Evolutionary conservation across 208 protist genomes (phyloP).

Genomic region (Acanthamoeba healyi): DNA sequence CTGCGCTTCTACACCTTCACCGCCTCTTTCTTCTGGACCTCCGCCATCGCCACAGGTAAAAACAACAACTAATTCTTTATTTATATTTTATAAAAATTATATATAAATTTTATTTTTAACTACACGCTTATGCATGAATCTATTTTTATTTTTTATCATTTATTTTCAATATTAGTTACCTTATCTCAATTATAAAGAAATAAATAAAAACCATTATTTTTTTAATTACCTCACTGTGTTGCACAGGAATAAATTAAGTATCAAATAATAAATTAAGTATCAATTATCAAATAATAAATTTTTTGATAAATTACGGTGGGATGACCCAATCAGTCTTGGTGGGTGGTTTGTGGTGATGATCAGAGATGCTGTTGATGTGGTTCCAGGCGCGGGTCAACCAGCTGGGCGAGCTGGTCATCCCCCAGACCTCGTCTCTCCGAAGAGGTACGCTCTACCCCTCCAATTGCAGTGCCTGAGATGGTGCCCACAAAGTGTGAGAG

Average conservation of each 20-base stretch:
- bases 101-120: background rate
- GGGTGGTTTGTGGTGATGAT: background rate
- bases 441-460: background rate
- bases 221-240: background rate
- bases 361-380: constrained; percentile 14
- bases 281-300: no score
- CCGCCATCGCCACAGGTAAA: background rate
- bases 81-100: background rate
- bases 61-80: background rate
- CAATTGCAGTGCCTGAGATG: background rate
- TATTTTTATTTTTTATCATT: background rate
- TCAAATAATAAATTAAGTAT: no score
- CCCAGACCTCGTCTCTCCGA: background rate
- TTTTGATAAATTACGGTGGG: background rate
- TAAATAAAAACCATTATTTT: background rate
- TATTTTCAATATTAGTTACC: background rate
- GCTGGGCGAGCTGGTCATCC: constrained; percentile 2
- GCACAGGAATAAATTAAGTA: no score
- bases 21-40: constrained; percentile 22
- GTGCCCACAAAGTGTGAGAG: background rate
- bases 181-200: background rate
- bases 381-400: background rate
- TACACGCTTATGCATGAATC: background rate
- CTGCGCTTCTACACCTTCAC: background rate
- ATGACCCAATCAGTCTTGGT: background rate